A percentile compares a stretch with the other conserved stretches of the same genome.
These are phyloP conservation scores for Xylaria sp. DNA, from an alignment of 2,329 filamentous ascomycete genomes.

Conservation along the genomic window DNA sequence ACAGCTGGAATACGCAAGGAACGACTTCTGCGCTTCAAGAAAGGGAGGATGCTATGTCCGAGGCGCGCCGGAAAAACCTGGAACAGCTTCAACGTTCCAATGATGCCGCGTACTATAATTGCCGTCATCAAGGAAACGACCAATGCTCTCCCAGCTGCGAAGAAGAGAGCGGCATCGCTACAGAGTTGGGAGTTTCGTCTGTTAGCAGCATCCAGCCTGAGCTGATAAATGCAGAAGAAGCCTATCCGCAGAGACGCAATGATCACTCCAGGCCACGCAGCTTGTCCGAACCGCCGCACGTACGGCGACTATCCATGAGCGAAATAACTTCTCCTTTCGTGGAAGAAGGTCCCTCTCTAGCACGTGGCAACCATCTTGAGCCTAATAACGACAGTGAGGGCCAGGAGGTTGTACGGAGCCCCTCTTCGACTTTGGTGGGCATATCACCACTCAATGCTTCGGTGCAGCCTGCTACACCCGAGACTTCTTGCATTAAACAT, in stretches of 20 bases:
- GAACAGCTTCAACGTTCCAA: conserved; percentile 27
- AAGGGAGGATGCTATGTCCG: background rate
- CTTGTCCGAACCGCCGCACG: conserved; percentile 10
- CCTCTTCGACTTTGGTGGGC: background rate
- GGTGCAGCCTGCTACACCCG: background rate
- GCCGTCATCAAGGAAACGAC: background rate
- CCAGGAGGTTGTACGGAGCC: background rate
- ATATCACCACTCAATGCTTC: background rate
- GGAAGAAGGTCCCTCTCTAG: background rate
- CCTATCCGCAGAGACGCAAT: background rate
- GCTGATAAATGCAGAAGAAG: background rate
- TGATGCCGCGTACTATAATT: conserved; percentile 17
- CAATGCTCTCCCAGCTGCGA: background rate
- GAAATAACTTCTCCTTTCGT: background rate
- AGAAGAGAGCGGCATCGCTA: background rate
- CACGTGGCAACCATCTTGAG: background rate
- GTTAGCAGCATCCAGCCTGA: background rate
- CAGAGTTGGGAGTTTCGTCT: background rate
- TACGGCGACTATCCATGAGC: background rate
- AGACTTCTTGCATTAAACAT: background rate
- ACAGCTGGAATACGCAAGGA: background rate
- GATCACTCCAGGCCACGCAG: background rate
- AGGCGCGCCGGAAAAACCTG: conserved; percentile 1
- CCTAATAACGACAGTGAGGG: background rate
- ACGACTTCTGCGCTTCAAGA: background rate